These are phyloP conservation scores for Cyberlindnera maclurae DNA, from an alignment of 805 yeast genomes.

Conservation along the genomic window DNA sequence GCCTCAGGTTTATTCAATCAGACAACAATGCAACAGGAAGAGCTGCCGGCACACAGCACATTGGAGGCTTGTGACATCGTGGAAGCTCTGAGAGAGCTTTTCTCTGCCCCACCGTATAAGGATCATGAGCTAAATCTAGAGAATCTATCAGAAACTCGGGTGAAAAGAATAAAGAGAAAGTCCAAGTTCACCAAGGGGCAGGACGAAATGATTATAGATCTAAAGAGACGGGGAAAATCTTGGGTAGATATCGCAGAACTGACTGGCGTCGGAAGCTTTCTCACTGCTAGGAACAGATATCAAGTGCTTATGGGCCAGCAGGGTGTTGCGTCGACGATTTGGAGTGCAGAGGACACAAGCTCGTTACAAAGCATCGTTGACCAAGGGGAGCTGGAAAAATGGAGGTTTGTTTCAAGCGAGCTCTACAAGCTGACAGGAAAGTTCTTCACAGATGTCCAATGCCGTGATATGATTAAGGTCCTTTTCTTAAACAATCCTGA, in stretches of 20 bases:
- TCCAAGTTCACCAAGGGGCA: slow-evolving; percentile 68
- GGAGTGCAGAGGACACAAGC: slow-evolving; percentile 50
- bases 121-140: slow-evolving; percentile 32
- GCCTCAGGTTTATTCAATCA: too few relatives aligned
- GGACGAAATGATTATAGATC: slow-evolving; percentile 53
- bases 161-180: slow-evolving; percentile 48
- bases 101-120: slow-evolving; percentile 16
- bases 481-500: slow-evolving; percentile 50
- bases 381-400: slow-evolving; percentile 63
- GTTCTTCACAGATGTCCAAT: slow-evolving; percentile 42
- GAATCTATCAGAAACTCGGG: slow-evolving; percentile 32
- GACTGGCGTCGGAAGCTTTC: slow-evolving; percentile 54
- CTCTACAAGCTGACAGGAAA: slow-evolving; percentile 45
- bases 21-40: neutral
- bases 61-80: slow-evolving; percentile 2
- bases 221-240: slow-evolving; percentile 55
- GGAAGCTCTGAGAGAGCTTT: slow-evolving; percentile 7
- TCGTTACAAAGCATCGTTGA: slow-evolving; percentile 49
- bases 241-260: slow-evolving; percentile 72
- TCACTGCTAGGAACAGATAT: slow-evolving; percentile 72
- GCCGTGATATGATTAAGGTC: slow-evolving; percentile 46
- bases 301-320: slow-evolving; percentile 81
- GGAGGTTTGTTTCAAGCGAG: slow-evolving; percentile 59
- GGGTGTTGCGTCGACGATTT: slow-evolving; percentile 62
- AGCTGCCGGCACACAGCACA: neutral